Conservation (phyloP, 257 asterid species). For the Capsicum pubescens region DNA sequence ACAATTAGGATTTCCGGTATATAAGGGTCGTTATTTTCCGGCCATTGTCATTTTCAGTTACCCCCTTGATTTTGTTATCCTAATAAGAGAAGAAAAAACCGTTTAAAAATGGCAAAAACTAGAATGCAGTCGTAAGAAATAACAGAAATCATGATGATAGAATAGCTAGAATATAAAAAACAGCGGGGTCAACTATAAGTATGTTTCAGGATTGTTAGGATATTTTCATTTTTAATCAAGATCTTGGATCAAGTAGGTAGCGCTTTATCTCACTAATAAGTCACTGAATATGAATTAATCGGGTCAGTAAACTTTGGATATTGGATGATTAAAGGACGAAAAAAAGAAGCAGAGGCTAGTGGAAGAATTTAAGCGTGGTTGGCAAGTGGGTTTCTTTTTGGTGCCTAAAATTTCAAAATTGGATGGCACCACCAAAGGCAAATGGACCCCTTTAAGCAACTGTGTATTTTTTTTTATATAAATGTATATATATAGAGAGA, state of each 20-base stretch:
- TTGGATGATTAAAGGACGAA: neutral
- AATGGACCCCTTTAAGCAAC: neutral
- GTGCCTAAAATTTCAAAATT: neutral
- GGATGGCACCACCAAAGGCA: conserved; percentile 1
- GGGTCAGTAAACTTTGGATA: neutral
- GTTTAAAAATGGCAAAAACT: neutral
- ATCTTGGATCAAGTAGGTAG: neutral
- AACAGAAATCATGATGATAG: neutral
- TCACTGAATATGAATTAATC: neutral
- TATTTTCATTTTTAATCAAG: neutral
- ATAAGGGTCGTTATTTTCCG: too few species aligned
- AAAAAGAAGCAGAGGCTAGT: neutral
- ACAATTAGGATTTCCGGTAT: too few species aligned
- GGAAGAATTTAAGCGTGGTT: neutral
- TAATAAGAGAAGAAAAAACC: neutral
- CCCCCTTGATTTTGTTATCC: neutral
- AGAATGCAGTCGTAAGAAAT: neutral
- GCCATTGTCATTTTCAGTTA: too few species aligned
- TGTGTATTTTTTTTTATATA: neutral
- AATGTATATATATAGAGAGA: neutral
- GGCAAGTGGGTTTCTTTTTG: neutral
- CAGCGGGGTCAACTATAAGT: neutral
- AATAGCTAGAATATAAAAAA: neutral
- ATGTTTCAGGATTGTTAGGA: neutral
- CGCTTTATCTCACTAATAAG: neutral